These are phyloP conservation scores for Russula sp. DNA, from an alignment of 768 basidiomycete species.

Conservation along the genomic window DNA sequence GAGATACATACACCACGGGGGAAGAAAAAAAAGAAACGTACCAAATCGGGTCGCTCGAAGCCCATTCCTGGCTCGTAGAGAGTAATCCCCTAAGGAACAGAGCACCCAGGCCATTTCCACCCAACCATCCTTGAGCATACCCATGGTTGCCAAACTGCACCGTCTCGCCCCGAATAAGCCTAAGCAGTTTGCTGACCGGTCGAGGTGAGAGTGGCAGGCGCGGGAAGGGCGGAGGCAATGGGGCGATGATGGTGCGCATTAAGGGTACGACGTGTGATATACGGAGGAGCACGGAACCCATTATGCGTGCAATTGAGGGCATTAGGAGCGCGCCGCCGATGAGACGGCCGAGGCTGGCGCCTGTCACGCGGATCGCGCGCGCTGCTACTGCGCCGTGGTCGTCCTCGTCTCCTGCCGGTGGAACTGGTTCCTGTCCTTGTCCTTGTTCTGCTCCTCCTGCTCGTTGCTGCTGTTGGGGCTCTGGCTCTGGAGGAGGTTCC, in stretches of 20 bases:
- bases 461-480: background rate
- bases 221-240: background rate
- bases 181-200: background rate
- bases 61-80: conserved; percentile 58
- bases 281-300: conserved; percentile 59
- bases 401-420: conserved; percentile 20
- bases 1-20: no score
- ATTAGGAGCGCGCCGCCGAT: conserved; percentile 68
- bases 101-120: conserved; percentile 15
- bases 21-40: conserved; percentile 32
- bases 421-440: conserved; percentile 8
- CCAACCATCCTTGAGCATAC: conserved; percentile 17
- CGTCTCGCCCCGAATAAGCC: conserved; percentile 4
- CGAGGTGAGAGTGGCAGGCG: background rate
- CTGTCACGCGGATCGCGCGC: conserved; percentile 55
- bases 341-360: conserved; percentile 59
- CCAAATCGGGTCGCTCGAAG: conserved; percentile 73
- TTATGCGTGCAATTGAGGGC: conserved; percentile 60
- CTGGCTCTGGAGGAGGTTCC: background rate
- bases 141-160: background rate
- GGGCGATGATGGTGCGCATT: conserved; percentile 37
- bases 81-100: conserved; percentile 38
- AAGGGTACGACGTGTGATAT: conserved; percentile 47
- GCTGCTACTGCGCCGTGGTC: conserved; percentile 51
- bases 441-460: background rate